A percentile compares a stretch with the other conserved stretches of the same genome.
Evolutionary conservation across 345 rosid species (phyloP).

Genomic region (Ceriops decandra): DNA sequence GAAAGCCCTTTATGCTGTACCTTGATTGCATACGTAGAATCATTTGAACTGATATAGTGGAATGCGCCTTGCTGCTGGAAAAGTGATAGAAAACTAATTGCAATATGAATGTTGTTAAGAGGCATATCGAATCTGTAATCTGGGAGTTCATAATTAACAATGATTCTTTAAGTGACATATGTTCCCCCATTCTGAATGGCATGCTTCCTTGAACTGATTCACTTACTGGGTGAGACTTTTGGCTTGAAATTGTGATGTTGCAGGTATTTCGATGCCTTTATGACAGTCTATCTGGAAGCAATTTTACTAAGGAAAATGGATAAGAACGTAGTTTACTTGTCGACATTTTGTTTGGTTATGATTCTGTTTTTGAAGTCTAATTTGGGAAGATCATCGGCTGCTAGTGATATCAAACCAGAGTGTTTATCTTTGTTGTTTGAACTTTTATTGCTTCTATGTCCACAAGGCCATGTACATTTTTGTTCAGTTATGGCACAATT

Average conservation of each 20-base stretch:
- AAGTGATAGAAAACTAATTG: too few species aligned
- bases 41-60: neutral
- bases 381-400: neutral
- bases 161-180: too few species aligned
- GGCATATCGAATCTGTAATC: neutral
- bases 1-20: neutral
- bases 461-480: constrained; percentile 11
- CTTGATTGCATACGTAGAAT: neutral
- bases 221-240: too few species aligned
- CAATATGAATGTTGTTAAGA: neutral
- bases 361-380: neutral
- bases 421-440: neutral
- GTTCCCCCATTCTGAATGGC: neutral
- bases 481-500: neutral
- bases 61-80: too few species aligned
- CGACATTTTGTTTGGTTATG: neutral
- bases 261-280: constrained; percentile 55
- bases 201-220: neutral
- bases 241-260: constrained; percentile 1
- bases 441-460: neutral
- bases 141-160: too few species aligned
- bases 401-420: neutral
- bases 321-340: neutral
- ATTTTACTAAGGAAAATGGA: constrained; percentile 1
- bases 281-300: constrained; percentile 21